These are phyloP conservation scores for Aspergillus ostianus DNA, from an alignment of 495 filamentous ascomycete genomes.

Conservation along the genomic window DNA sequence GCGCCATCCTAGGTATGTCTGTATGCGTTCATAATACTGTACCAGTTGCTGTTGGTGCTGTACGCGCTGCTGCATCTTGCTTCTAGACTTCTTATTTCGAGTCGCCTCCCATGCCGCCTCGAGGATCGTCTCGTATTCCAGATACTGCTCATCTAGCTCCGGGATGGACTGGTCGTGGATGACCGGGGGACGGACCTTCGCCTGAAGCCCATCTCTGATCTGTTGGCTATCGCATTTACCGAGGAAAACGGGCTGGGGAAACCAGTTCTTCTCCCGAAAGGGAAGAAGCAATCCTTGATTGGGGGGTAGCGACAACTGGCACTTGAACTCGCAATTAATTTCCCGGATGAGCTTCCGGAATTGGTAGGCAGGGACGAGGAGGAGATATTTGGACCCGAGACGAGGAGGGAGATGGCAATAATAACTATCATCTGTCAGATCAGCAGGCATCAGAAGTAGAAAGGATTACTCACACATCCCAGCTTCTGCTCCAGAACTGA, in stretches of 20 bases:
- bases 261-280: slow-evolving; percentile 52
- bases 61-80: slow-evolving; percentile 48
- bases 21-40: slow-evolving; percentile 55
- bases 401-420: slow-evolving; percentile 57
- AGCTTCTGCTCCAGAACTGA: slow-evolving; percentile 57
- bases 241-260: slow-evolving; percentile 61
- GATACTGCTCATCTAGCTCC: slow-evolving; percentile 26
- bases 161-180: slow-evolving; percentile 10
- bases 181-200: slow-evolving; percentile 26
- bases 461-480: slow-evolving; percentile 69
- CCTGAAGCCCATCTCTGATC: slow-evolving; percentile 34
- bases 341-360: slow-evolving; percentile 56
- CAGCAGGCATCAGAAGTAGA: neutral
- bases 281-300: slow-evolving; percentile 50
- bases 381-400: slow-evolving; percentile 44
- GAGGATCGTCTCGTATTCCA: slow-evolving; percentile 49
- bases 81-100: slow-evolving; percentile 46
- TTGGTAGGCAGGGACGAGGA: slow-evolving; percentile 64
- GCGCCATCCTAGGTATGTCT: slow-evolving; percentile 68
- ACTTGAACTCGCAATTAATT: slow-evolving; percentile 54
- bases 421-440: slow-evolving; percentile 49
- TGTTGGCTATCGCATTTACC: slow-evolving; percentile 47
- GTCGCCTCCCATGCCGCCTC: slow-evolving; percentile 38
- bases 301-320: slow-evolving; percentile 48
- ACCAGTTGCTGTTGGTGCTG: slow-evolving; percentile 46